Conservation (phyloP, 257 asterid species). For the Solanum verrucosum region DNA sequence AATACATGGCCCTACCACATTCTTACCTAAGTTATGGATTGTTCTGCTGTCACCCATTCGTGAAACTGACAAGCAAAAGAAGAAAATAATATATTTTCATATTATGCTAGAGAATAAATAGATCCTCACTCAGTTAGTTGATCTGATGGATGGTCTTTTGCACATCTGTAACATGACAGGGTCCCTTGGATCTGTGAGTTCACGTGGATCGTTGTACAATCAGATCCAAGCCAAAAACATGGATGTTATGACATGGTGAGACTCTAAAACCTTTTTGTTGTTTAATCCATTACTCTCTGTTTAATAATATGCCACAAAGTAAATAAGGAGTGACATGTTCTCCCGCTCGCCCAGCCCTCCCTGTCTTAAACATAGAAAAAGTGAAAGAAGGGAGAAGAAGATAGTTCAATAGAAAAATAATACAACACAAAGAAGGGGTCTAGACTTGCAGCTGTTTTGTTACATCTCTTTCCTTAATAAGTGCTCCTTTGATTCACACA, state of each 20-base stretch:
- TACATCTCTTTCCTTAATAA: not conserved
- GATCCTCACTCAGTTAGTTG: not conserved
- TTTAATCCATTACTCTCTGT: not conserved
- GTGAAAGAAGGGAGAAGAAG: not conserved
- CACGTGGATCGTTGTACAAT: slow-evolving; percentile 66
- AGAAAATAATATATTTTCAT: not conserved
- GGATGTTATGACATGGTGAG: slow-evolving; percentile 69
- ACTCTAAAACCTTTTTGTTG: slow-evolving; percentile 5
- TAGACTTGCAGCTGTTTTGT: not conserved
- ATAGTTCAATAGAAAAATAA: not conserved
- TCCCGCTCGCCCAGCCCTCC: not conserved
- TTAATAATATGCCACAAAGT: slow-evolving; percentile 1
- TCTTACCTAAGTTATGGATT: not conserved
- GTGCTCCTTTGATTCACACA: not conserved
- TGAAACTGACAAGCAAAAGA: not conserved
- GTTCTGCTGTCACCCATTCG: not conserved
- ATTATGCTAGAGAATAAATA: not conserved
- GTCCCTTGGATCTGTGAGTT: slow-evolving; percentile 73
- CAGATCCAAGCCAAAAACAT: slow-evolving; percentile 24
- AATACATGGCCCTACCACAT: not conserved
- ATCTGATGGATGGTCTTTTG: not conserved
- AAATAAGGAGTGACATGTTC: slow-evolving; percentile 2
- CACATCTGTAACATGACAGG: slow-evolving; percentile 40
- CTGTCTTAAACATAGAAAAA: not conserved
- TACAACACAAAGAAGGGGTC: not conserved